A percentile compares a stretch with the other conserved stretches of the same genome.
Evolutionary conservation across 140 eudicot genomes (phyloP).

Genomic region (Flaveria floridana): DNA sequence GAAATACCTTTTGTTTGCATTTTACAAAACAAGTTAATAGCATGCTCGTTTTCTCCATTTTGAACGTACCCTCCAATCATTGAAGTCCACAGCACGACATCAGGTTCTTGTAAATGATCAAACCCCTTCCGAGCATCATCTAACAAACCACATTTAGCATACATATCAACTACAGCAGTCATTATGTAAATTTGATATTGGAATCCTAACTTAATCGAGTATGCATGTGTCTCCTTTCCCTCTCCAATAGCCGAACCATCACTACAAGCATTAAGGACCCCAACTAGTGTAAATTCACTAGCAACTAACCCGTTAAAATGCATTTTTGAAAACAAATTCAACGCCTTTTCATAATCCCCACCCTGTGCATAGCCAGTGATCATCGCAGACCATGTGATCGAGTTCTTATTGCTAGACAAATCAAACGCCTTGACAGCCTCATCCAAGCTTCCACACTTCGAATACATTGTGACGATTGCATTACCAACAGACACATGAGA

Average conservation of each 20-base stretch:
- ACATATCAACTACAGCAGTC: slow-evolving; percentile 87
- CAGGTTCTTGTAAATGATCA: slow-evolving; percentile 61
- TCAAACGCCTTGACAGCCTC: slow-evolving; percentile 60
- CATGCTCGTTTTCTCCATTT: slow-evolving; percentile 74
- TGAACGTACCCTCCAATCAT: slow-evolving; percentile 84
- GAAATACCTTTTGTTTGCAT: slow-evolving; percentile 66
- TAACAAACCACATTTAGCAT: slow-evolving; percentile 75
- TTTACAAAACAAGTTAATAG: slow-evolving; percentile 60
- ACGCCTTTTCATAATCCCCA: slow-evolving; percentile 66
- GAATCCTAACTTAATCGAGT: slow-evolving; percentile 59
- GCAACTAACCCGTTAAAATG: slow-evolving; percentile 55
- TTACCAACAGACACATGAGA: slow-evolving; percentile 60
- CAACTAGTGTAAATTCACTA: slow-evolving; percentile 84
- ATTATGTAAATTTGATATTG: slow-evolving; percentile 63
- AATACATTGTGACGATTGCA: slow-evolving; percentile 82
- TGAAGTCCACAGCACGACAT: slow-evolving; percentile 86
- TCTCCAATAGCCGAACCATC: slow-evolving; percentile 45
- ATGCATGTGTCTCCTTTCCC: slow-evolving; percentile 75
- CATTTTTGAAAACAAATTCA: slow-evolving; percentile 65
- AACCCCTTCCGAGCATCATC: slow-evolving; percentile 76
- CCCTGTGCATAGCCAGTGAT: slow-evolving; percentile 79
- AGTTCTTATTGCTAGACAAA: slow-evolving; percentile 45
- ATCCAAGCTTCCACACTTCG: slow-evolving; percentile 67
- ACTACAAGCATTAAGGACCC: slow-evolving; percentile 78
- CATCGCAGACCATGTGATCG: slow-evolving; percentile 91